Conservation (phyloP, 2,329 filamentous ascomycete genomes). For the Phoma sp. region DNA sequence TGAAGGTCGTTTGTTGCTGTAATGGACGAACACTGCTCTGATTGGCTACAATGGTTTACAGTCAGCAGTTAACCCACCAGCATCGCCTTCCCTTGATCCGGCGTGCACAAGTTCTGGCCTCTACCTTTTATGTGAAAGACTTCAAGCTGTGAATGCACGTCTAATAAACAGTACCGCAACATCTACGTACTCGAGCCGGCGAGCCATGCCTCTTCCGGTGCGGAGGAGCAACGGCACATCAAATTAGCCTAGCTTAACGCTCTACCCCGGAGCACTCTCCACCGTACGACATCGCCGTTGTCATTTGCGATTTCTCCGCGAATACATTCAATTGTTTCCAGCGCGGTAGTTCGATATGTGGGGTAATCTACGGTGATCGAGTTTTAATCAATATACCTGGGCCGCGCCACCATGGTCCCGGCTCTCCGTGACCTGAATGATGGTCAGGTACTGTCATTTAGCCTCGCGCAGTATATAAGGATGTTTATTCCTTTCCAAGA, state of each 20-base stretch:
- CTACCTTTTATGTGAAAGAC: neutral
- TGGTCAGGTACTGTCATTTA: conserved; percentile 18
- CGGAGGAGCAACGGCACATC: conserved; percentile 17
- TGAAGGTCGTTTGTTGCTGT: neutral
- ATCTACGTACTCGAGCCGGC: neutral
- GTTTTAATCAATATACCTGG: conserved; percentile 39
- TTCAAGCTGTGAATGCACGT: neutral
- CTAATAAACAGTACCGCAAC: neutral
- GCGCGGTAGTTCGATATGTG: conserved; percentile 21
- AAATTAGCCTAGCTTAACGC: conserved; percentile 8
- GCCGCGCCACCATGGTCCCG: conserved; percentile 24
- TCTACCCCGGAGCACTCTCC: neutral
- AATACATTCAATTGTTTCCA: conserved; percentile 14
- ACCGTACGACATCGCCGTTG: neutral
- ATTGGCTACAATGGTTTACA: neutral
- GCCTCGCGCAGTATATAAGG: conserved; percentile 17
- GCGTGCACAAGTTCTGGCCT: neutral
- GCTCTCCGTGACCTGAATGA: conserved; percentile 23
- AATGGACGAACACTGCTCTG: neutral
- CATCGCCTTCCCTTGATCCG: neutral
- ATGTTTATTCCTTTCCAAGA: neutral
- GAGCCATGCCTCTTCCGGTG: conserved; percentile 21
- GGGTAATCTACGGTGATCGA: conserved; percentile 27
- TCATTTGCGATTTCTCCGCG: conserved; percentile 30
- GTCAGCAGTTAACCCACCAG: neutral